Percentiles rank a stretch among this genome's conserved stretches.
Conservation (phyloP, 169 alveolate genomes). For the Eimeria falciformis region DNA sequence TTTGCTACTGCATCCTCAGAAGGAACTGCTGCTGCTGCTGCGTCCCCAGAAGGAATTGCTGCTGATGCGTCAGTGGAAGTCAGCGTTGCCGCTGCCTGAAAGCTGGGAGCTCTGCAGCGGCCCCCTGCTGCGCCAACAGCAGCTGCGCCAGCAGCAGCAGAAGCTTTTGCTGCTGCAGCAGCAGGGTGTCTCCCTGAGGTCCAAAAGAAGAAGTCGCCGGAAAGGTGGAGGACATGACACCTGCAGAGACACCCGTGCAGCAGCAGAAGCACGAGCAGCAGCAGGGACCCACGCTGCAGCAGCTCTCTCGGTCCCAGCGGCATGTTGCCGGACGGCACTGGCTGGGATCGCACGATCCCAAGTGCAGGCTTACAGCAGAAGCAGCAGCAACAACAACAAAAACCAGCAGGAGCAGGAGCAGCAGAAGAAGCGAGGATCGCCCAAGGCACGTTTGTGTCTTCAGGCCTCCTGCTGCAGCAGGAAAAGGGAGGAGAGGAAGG, state of each 20-base stretch:
- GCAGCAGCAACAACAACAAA: constrained; percentile 50
- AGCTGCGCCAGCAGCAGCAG: not conserved
- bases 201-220: not conserved
- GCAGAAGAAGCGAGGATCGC: not conserved
- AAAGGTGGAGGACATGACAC: not conserved
- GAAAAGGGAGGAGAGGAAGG: not conserved
- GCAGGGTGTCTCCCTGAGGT: not conserved
- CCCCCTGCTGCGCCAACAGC: not conserved
- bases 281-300: constrained; percentile 44
- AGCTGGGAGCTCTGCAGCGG: not conserved
- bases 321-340: not conserved
- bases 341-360: constrained; percentile 53
- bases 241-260: constrained; percentile 28
- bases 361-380: not conserved
- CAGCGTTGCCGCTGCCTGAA: not conserved
- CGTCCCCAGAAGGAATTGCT: not conserved
- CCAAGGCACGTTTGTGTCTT: too few relatives aligned
- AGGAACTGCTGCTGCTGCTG: constrained; percentile 11
- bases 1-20: constrained; percentile 33
- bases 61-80: not conserved
- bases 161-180: constrained; percentile 19
- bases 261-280: constrained; percentile 55
- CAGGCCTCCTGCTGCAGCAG: constrained; percentile 16
- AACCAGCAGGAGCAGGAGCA: constrained; percentile 49
- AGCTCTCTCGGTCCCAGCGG: not conserved